Conservation (phyloP, 1,139 yeast genomes). For the Debaryomycetaceae sp. region DNA sequence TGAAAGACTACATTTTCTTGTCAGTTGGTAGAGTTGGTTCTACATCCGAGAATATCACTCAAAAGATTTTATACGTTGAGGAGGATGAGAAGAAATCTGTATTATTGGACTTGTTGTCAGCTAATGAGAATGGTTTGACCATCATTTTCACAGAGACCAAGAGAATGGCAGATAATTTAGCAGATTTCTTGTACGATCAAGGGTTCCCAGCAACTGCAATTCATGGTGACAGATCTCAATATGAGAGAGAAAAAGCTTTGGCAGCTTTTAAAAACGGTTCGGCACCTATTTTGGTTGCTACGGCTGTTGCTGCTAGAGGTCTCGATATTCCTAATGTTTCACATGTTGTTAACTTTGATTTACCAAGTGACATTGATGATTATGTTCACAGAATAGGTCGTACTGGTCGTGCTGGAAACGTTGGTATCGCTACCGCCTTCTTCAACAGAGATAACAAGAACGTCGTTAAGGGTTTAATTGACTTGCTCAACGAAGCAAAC, state of each 20-base stretch:
- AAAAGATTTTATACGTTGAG: constrained; percentile 88
- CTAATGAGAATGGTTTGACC: constrained; percentile 81
- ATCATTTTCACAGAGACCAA: constrained; percentile 96
- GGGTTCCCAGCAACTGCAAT: constrained; percentile 96
- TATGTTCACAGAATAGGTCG: constrained; percentile 99
- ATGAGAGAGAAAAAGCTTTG: constrained; percentile 96
- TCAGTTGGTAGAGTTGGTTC: constrained; percentile 99
- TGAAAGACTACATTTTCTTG: constrained; percentile 90
- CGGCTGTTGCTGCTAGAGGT: constrained; percentile 99
- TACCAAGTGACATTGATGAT: constrained; percentile 96
- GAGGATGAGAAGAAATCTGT: constrained; percentile 93
- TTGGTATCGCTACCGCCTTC: constrained; percentile 97
- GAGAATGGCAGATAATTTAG: constrained; percentile 95
- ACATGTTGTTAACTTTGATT: constrained; percentile 94
- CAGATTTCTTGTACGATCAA: constrained; percentile 86
- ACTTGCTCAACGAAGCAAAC: constrained; percentile 88
- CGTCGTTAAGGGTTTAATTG: constrained; percentile 83
- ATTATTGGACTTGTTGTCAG: constrained; percentile 76
- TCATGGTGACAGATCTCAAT: constrained; percentile 98
- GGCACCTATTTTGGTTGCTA: constrained; percentile 92
- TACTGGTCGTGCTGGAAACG: constrained; percentile 99
- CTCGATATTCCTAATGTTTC: constrained; percentile 98
- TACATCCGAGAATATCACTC: constrained; percentile 95
- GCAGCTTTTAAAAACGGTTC: constrained; percentile 82
- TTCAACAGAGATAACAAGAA: constrained; percentile 94